Evolutionary conservation across 2,329 filamentous ascomycete genomes (phyloP).

Genomic region (Byssochlamys sp.): DNA sequence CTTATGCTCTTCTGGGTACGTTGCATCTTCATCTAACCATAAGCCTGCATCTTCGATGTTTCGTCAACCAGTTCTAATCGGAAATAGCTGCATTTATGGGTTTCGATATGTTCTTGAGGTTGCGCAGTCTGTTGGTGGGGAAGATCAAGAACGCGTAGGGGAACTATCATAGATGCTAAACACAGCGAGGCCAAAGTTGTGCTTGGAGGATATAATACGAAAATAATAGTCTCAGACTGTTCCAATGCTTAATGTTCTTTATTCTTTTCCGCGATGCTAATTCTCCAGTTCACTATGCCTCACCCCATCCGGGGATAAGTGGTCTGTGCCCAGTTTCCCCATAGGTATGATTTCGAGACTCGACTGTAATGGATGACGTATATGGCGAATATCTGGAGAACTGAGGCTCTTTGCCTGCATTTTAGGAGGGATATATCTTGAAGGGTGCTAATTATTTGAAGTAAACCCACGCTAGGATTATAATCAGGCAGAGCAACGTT

Average conservation of each 20-base stretch:
- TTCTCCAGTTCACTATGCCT: not conserved
- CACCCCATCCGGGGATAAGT: not conserved
- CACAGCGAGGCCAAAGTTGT: not conserved
- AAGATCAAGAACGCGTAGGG: constrained; percentile 23
- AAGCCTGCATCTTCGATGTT: not conserved
- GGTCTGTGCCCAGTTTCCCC: not conserved
- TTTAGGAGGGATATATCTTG: too few relatives aligned
- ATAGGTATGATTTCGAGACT: not conserved
- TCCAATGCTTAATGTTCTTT: not conserved
- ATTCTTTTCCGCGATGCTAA: not conserved
- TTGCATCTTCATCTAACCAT: constrained; percentile 5
- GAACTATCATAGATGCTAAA: not conserved
- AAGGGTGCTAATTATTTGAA: too few relatives aligned
- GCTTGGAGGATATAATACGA: not conserved
- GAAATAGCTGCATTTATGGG: constrained; percentile 27
- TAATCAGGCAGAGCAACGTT: too few relatives aligned
- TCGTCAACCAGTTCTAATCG: not conserved
- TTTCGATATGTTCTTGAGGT: constrained; percentile 28
- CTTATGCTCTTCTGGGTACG: constrained; percentile 49
- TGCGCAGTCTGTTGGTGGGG: constrained; percentile 17
- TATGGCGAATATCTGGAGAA: not conserved
- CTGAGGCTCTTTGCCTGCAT: not conserved
- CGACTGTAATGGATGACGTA: not conserved
- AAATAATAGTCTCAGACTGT: not conserved
- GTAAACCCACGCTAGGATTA: too few relatives aligned